Evolutionary conservation across 1,139 yeast species (phyloP).

Genomic region (Suzukiozyma palmioleophila): DNA sequence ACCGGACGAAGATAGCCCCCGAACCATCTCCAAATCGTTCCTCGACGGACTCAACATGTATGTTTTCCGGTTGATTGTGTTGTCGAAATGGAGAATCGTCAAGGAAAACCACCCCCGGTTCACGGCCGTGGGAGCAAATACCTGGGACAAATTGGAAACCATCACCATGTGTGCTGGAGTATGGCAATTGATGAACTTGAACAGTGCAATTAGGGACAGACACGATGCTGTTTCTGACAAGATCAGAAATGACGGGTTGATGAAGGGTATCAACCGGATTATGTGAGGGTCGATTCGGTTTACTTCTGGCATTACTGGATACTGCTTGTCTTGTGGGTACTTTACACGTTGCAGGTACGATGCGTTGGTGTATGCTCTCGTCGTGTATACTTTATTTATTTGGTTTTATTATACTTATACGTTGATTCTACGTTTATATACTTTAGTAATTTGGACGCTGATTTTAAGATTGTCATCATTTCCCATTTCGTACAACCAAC

Average conservation of each 20-base stretch:
- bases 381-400: no score
- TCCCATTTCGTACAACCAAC: no score
- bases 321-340: no score
- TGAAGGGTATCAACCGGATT: slow-evolving; percentile 1
- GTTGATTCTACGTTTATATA: no score
- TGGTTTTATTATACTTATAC: no score
- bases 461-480: no score
- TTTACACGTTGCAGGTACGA: no score
- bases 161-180: slow-evolving; percentile 34
- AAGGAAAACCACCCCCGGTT: slow-evolving; percentile 39
- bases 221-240: neutral
- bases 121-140: slow-evolving; percentile 17
- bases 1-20: slow-evolving; percentile 16
- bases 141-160: slow-evolving; percentile 36
- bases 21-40: slow-evolving; percentile 24
- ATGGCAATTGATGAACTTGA: slow-evolving; percentile 38
- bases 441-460: no score
- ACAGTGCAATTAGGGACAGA: slow-evolving; percentile 24
- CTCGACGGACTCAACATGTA: slow-evolving; percentile 31
- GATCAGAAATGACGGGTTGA: slow-evolving; percentile 1
- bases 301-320: no score
- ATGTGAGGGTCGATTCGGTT: neutral
- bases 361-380: no score
- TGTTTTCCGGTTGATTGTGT: slow-evolving; percentile 29
- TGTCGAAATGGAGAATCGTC: slow-evolving; percentile 41